Base-by-base conservation (phyloP, 139 green algal genomes). In the Coccomyxa sp. region DNA sequence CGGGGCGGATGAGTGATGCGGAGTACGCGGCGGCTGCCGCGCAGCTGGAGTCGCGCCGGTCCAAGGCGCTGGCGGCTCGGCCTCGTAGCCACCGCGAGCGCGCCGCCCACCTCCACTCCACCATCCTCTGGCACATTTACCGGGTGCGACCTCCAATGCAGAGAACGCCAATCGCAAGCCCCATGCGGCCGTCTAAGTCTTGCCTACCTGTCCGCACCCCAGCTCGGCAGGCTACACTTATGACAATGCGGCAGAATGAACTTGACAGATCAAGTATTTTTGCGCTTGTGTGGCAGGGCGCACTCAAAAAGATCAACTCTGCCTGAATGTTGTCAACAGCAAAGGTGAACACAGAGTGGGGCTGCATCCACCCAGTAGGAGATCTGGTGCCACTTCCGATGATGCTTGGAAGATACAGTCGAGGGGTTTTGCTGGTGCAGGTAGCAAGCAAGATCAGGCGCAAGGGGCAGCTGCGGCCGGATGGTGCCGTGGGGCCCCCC, bases 21-120 rank as follows among this genome's bases (percentile, higher is more conserved):
- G 77, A 85, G 81, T 77, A 86, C 30, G 25, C 75, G 21, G 85
- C 85, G 31, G 85, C 81, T 0, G 80, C 81, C 80, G 38, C 38
- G 51, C 75, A 83, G 84, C 84, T 87, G 9, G 23, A 71, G 63
- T 25, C 18, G 18, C 18, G 63, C 18, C 63, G 63, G 10, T 21
- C 63, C 18, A 21, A 25, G 18, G 63, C 63, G 18, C 63, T 71
- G 21, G 63, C 63, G 63, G 21, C 18, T 10, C 74, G 74, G 14
- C 74, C 74, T 7, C 23, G 1, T 3, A 21, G 23, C 74, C 74
- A 38, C 74, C 21, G 14, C 23, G 23, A 27, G 23, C 74, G 74
- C 21, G n/a, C n/a, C 12, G 74, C 14, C 74, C 25, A 45, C 74
- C 63, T 71, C 18, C 63, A 71, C 21, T 21, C 63, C 63, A 71